Conservation (phyloP, 805 yeast species). For the Torulaspora quercuum region DNA sequence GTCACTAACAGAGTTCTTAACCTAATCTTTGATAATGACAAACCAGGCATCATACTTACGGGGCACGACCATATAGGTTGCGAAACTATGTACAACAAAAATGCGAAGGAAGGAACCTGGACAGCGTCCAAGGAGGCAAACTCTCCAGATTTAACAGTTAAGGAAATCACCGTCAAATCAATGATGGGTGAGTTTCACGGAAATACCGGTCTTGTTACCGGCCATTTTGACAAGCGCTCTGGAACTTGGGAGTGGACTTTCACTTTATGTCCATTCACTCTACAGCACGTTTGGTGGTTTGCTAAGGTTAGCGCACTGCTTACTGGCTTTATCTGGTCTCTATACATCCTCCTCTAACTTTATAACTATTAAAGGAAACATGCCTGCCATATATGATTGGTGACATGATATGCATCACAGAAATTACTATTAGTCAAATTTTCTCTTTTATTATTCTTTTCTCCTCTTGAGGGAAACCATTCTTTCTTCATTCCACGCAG, state of each 20-base stretch:
- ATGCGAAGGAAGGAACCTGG: constrained; percentile 49
- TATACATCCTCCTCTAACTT: constrained; percentile 16
- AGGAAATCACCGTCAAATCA: constrained; percentile 82
- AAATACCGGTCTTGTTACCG: constrained; percentile 79
- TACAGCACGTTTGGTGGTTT: constrained; percentile 97
- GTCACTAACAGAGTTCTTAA: constrained; percentile 65
- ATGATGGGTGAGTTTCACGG: constrained; percentile 98
- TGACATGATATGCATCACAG: background rate
- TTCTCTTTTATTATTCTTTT: no score
- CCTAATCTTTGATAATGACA: constrained; percentile 61
- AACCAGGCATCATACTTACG: constrained; percentile 77
- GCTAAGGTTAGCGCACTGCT: constrained; percentile 54
- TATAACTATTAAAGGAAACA: no score
- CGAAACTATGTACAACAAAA: constrained; percentile 57
- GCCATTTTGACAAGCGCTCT: constrained; percentile 48
- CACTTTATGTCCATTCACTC: constrained; percentile 71
- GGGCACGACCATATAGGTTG: constrained; percentile 99
- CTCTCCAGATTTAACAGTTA: constrained; percentile 39
- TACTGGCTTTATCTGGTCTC: constrained; percentile 40
- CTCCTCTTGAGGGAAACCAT: no score
- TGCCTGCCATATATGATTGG: background rate
- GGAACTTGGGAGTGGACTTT: constrained; percentile 64
- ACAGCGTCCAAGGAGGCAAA: constrained; percentile 46
- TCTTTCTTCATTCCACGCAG: background rate
- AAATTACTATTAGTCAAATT: no score